Conservation (phyloP, 129 eudicot species). For the Logfia minima region DNA sequence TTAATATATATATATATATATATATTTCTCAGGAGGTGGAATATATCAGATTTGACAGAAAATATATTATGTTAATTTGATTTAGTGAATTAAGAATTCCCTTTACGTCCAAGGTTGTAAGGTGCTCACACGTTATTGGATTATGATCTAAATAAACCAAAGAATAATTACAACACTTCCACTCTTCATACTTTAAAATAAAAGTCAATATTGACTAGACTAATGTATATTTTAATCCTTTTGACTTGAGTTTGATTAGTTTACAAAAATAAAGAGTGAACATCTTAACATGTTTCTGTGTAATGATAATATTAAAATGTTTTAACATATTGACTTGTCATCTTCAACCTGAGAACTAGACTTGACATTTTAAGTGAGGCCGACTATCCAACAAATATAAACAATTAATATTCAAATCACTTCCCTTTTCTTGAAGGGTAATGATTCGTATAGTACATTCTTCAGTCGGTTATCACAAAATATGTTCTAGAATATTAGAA, state of each 20-base stretch:
- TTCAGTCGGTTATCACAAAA: no score
- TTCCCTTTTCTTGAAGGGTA: no score
- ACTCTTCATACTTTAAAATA: slow-evolving; percentile 3
- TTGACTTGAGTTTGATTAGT: slow-evolving; percentile 13
- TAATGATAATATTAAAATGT: not conserved
- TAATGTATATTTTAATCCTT: not conserved
- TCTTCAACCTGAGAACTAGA: no score
- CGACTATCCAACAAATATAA: no score
- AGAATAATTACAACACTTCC: slow-evolving; percentile 31
- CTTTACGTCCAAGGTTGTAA: slow-evolving; percentile 18
- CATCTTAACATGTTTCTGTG: not conserved
- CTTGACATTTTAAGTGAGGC: no score
- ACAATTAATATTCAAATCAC: no score
- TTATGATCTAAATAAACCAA: slow-evolving; percentile 3
- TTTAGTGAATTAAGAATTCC: slow-evolving; percentile 13
- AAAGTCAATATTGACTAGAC: slow-evolving; percentile 19
- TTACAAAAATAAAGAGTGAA: not conserved
- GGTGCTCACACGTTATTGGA: slow-evolving; percentile 28
- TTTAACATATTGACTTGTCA: no score
- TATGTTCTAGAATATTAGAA: no score
- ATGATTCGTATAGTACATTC: no score
- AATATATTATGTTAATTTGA: not conserved
- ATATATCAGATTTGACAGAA: not conserved
- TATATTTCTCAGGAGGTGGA: slow-evolving; percentile 2
- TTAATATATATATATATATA: not conserved